These are phyloP conservation scores for Alternaria consortialis DNA, from an alignment of 2,329 filamentous ascomycete species.

Conservation along the genomic window DNA sequence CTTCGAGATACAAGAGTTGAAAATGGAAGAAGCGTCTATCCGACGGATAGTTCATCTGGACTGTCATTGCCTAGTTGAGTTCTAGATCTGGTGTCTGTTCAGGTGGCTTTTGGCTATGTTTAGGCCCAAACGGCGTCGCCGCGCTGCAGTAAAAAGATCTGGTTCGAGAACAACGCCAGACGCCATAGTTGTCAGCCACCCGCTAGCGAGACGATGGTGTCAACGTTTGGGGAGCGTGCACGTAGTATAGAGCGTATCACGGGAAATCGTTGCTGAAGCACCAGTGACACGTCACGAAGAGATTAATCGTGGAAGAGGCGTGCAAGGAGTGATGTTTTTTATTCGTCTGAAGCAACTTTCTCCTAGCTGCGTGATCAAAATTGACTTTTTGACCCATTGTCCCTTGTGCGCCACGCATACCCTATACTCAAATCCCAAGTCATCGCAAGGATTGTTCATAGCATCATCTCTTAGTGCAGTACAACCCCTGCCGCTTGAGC, in stretches of 20 bases:
- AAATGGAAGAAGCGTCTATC: neutral
- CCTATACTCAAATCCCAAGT: neutral
- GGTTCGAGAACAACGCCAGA: conserved; percentile 3
- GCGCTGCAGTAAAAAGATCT: neutral
- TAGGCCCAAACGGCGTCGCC: conserved; percentile 1
- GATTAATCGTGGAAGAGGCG: neutral
- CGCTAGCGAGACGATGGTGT: neutral
- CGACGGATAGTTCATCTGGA: neutral
- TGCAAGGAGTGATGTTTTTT: conserved; percentile 1
- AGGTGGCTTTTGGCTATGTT: neutral
- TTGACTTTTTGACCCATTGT: conserved; percentile 12
- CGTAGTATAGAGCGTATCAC: neutral
- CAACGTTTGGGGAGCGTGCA: neutral
- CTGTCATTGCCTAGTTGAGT: neutral
- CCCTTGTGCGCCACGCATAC: conserved; percentile 11
- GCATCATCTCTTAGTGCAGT: conserved; percentile 5
- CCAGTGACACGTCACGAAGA: neutral
- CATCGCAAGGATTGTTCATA: conserved; percentile 11
- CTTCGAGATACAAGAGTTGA: neutral
- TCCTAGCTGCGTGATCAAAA: conserved; percentile 9
- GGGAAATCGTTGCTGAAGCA: neutral
- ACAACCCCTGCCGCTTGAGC: neutral
- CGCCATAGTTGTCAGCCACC: neutral
- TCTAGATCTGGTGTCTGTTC: neutral
- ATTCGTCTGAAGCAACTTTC: conserved; percentile 9